Conservation (phyloP, 2,329 filamentous ascomycete genomes). For the Ilyonectria robusta region DNA sequence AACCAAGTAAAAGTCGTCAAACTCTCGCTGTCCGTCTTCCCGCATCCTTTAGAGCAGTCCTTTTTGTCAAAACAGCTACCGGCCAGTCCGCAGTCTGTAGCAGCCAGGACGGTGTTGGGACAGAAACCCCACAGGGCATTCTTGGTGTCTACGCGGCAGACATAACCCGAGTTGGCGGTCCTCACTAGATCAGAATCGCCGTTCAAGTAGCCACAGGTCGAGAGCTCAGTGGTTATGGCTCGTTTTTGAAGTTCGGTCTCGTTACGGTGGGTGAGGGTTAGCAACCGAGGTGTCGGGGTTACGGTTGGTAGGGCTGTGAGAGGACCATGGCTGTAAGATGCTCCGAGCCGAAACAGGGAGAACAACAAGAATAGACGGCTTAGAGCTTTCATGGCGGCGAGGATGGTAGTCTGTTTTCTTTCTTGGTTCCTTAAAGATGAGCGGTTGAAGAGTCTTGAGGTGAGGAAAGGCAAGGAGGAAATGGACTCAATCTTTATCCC, state of each 20-base stretch:
- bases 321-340: background rate
- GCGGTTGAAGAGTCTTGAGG: background rate
- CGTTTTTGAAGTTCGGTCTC: slow-evolving; percentile 10
- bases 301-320: background rate
- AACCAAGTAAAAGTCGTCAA: slow-evolving; percentile 57
- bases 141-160: slow-evolving; percentile 54
- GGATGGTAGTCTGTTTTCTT: background rate
- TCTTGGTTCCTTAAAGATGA: background rate
- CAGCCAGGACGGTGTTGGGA: slow-evolving; percentile 52
- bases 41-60: slow-evolving; percentile 53
- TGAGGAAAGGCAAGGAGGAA: background rate
- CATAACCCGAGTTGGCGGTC: slow-evolving; percentile 52
- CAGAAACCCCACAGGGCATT: slow-evolving; percentile 58
- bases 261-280: background rate
- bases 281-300: background rate
- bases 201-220: slow-evolving; percentile 51
- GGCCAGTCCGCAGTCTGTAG: slow-evolving; percentile 56
- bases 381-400: slow-evolving; percentile 46
- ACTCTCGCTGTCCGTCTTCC: slow-evolving; percentile 34
- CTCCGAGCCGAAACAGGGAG: background rate
- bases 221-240: slow-evolving; percentile 39
- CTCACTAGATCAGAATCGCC: slow-evolving; percentile 49
- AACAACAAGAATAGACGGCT: background rate
- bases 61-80: slow-evolving; percentile 53
- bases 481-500: background rate